Conservation (phyloP, 345 rosid genomes). For the Arabidopsis thaliana region DNA sequence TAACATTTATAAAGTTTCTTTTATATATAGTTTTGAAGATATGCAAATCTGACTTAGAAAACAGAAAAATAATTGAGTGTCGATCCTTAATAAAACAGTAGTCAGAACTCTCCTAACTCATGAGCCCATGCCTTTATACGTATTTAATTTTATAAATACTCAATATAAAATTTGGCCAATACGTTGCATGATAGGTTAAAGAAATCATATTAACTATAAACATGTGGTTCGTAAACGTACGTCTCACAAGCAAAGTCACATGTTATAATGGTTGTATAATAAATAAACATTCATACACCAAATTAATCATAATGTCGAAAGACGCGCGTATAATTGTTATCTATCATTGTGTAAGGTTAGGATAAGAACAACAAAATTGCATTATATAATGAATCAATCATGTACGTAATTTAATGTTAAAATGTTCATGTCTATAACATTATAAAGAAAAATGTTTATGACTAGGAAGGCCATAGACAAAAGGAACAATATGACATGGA, state of each 20-base stretch:
- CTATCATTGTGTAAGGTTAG: conserved; percentile 35
- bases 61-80: conserved; percentile 20
- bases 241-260: conserved; percentile 37
- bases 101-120: conserved; percentile 36
- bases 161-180: conserved; percentile 40
- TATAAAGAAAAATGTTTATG: not conserved
- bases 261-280: conserved; percentile 32
- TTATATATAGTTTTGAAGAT: conserved; percentile 12
- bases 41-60: conserved; percentile 32
- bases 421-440: conserved; percentile 4
- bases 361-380: conserved; percentile 35
- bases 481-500: conserved; percentile 35
- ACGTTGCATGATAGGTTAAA: conserved; percentile 42
- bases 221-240: conserved; percentile 41
- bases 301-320: conserved; percentile 38
- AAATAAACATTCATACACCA: conserved; percentile 44
- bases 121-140: conserved; percentile 25
- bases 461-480: conserved; percentile 24
- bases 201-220: conserved; percentile 31
- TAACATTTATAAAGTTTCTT: not conserved
- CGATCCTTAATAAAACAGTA: conserved; percentile 35
- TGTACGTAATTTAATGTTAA: not conserved
- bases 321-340: conserved; percentile 28
- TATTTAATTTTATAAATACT: conserved; percentile 8
- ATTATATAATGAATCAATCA: conserved; percentile 26